These are phyloP conservation scores for Oropetium thomaeum DNA, from an alignment of 176 grass and related monocot species.

Conservation along the genomic window DNA sequence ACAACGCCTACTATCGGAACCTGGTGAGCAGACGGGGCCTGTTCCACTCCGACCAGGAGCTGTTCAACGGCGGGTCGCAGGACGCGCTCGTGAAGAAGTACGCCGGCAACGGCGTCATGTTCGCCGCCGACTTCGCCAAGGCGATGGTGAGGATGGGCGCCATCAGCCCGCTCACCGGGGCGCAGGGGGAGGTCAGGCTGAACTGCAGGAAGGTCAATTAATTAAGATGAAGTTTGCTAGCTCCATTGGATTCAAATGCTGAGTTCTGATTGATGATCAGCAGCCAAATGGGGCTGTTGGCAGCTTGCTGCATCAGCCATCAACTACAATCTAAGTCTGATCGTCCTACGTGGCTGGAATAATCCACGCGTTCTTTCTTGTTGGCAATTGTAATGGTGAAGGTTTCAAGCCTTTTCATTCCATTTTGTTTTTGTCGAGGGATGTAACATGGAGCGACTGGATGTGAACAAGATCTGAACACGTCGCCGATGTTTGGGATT, in stretches of 20 bases:
- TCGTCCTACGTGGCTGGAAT: neutral
- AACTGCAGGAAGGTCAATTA: slow-evolving; percentile 61
- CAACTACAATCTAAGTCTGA: too few species aligned
- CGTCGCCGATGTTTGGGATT: too few species aligned
- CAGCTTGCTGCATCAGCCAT: neutral
- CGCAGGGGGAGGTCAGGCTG: slow-evolving; percentile 50
- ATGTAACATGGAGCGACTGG: neutral
- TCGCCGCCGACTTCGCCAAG: slow-evolving; percentile 50
- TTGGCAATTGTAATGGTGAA: slow-evolving; percentile 10
- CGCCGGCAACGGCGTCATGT: slow-evolving; percentile 19
- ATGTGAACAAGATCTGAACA: too few species aligned
- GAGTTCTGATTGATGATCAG: neutral
- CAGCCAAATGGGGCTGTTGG: slow-evolving; percentile 20
- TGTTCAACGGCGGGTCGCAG: slow-evolving; percentile 58
- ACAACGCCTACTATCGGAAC: slow-evolving; percentile 64
- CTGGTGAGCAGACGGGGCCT: slow-evolving; percentile 32
- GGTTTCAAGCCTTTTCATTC: neutral
- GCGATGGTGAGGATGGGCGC: slow-evolving; percentile 70
- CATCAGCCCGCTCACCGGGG: slow-evolving; percentile 42
- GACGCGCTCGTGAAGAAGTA: slow-evolving; percentile 56
- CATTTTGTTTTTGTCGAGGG: too few species aligned
- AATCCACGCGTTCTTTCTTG: neutral
- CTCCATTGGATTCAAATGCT: neutral
- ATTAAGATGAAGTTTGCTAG: too few species aligned
- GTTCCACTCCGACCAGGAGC: slow-evolving; percentile 72